Base-by-base conservation (phyloP, 495 filamentous ascomycete genomes). In the Achaetomiella virescens region DNA sequence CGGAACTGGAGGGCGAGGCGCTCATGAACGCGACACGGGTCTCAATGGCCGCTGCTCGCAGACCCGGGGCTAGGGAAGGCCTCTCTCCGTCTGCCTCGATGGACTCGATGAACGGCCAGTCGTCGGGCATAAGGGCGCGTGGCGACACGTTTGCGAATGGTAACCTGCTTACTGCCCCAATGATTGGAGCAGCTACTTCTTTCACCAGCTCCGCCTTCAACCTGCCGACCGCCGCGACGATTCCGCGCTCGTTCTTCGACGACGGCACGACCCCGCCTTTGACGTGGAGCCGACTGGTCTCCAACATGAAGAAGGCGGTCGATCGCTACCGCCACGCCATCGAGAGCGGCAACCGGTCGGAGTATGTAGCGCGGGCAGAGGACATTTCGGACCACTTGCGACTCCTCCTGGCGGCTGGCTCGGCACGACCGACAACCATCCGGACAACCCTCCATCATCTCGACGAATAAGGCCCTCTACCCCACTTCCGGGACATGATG, bases 401-500 rank as follows among this genome's bases (percentile, higher is more conserved):
- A 38, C 80, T 97, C 63, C 79, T 98, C n/a, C 81, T 98, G 40
- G 89, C 90, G 29, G 95, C 95, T 46, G 93, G 91, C 4, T 98
- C 93, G 9, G 89, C 48, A 97, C 93, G 3, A 98, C 93, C 1
- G 93, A 98, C 67, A 97, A 97, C 62, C 93, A 98, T 98, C 93
- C 11, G 95, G 95, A 42, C 93, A 96, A 59, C 93, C 95, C 27
- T 97, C 93, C n/a, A 97, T 97, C 66, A 98, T 98, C 51, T 93
- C 90, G 8, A 91, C 90, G 8, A 98, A 98, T 71, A 96, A 96
- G 71, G 85, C 89, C 2, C 76, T 98, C 41, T 97, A 97, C 93
- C 95, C 27, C 90, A 97, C 73, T 98, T 97, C 71, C 82, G 95
- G 48, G 95, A 97, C 66, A 97, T 96, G 87, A 98, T 98, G 93